phyloP scores from a whole-genome alignment of 1,284 basidiomycete genomes.

The Grifola frondosa region DNA sequence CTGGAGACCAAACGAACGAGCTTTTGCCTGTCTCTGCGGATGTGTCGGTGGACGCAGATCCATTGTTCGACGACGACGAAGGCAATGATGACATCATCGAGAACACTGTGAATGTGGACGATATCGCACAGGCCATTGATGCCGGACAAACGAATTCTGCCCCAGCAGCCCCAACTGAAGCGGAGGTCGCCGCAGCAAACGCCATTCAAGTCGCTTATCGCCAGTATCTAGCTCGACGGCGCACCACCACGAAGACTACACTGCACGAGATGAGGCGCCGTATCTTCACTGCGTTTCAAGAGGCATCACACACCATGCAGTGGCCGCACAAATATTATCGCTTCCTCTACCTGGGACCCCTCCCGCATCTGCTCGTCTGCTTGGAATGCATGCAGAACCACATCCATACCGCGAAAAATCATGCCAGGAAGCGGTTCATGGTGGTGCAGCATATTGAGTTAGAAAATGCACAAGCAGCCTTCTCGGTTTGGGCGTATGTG shows the following conservation, averaged over 20 bases:
- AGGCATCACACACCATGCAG: constrained; percentile 30
- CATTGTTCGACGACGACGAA: constrained; percentile 7
- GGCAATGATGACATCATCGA: constrained; percentile 4
- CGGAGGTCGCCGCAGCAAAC: constrained; percentile 31
- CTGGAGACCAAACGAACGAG: constrained; percentile 7
- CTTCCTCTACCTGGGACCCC: constrained; percentile 45
- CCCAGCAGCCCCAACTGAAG: constrained; percentile 24
- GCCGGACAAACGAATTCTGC: constrained; percentile 18
- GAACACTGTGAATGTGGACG: constrained; percentile 11
- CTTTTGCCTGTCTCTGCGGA: no score
- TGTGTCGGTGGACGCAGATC: no score
- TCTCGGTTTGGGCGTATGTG: constrained; percentile 26
- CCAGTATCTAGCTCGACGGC: constrained; percentile 21
- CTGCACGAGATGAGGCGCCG: constrained; percentile 8
- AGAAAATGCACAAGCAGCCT: constrained; percentile 34
- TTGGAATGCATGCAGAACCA: constrained; percentile 37
- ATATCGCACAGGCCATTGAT: constrained; percentile 24
- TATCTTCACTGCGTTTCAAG: constrained; percentile 28
- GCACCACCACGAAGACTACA: constrained; percentile 1
- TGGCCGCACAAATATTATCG: constrained; percentile 41
- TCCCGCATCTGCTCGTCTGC: constrained; percentile 48
- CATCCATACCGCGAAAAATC: constrained; percentile 32
- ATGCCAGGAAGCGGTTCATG: constrained; percentile 34
- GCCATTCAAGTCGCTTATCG: constrained; percentile 34
- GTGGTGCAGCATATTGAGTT: constrained; percentile 31